phyloP scores from a whole-genome alignment of 2,329 filamentous ascomycete genomes.

The Fusarium guadeloupense region DNA sequence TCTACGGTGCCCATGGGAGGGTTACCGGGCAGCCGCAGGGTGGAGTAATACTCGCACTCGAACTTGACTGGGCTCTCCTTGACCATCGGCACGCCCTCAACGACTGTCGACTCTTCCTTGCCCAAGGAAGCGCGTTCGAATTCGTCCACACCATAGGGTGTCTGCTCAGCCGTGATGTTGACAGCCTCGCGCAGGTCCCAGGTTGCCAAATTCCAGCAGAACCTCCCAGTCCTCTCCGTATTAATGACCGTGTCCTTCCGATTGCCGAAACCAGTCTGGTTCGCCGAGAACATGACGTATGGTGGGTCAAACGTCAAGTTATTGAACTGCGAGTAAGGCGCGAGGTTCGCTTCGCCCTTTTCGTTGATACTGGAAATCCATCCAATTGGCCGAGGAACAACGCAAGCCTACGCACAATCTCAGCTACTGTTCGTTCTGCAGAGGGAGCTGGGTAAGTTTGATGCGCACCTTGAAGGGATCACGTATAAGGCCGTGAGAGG shows the following conservation, averaged over 20 bases:
- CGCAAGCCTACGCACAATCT: too few relatives aligned
- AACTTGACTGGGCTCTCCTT: conserved; percentile 19
- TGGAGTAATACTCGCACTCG: conserved; percentile 17
- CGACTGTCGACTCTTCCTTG: conserved; percentile 3
- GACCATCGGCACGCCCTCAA: conserved; percentile 7
- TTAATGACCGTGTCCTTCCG: conserved; percentile 17
- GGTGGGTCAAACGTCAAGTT: conserved; percentile 22
- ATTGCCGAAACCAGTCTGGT: not conserved
- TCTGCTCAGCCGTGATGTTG: conserved; percentile 16
- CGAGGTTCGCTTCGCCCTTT: conserved; percentile 1
- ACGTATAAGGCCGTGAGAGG: too few relatives aligned
- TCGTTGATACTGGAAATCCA: conserved; percentile 15
- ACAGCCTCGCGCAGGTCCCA: conserved; percentile 19
- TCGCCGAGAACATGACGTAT: conserved; percentile 21
- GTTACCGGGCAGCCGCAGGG: conserved; percentile 8
- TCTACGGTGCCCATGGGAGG: conserved; percentile 20
- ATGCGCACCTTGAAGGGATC: too few relatives aligned
- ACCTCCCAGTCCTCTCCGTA: conserved; percentile 10
- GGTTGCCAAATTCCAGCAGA: conserved; percentile 20
- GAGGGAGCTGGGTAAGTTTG: too few relatives aligned
- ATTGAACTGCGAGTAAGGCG: conserved; percentile 21
- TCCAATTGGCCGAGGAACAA: conserved; percentile 18
- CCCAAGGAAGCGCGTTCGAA: conserved; percentile 14
- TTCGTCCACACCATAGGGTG: conserved; percentile 13
- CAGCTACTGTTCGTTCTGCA: too few relatives aligned